These are phyloP conservation scores for Ophiocordyceps camponoti-saundersi DNA, from an alignment of 2,329 filamentous ascomycete genomes.

Conservation along the genomic window DNA sequence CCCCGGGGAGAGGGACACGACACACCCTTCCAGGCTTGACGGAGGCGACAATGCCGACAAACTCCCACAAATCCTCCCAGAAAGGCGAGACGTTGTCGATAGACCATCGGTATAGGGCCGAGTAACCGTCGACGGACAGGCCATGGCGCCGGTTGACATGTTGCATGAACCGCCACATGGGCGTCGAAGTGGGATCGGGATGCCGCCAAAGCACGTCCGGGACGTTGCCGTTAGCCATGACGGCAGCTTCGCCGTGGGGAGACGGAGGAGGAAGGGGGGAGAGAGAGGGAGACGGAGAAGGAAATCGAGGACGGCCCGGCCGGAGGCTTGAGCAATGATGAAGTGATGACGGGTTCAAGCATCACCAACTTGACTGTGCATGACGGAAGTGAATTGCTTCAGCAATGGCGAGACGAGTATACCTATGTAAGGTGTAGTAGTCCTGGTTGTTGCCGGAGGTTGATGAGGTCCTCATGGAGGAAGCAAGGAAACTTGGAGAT, in stretches of 20 bases:
- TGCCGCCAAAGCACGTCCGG: slow-evolving; percentile 53
- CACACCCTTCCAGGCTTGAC: slow-evolving; percentile 40
- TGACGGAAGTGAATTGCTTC: no score
- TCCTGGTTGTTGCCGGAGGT: no score
- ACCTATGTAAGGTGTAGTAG: no score
- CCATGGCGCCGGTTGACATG: slow-evolving; percentile 50
- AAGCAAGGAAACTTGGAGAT: neutral
- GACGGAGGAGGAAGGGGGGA: neutral
- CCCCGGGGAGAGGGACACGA: neutral
- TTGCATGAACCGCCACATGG: slow-evolving; percentile 56
- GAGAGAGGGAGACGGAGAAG: neutral
- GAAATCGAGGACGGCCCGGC: neutral
- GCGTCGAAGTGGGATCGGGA: slow-evolving; percentile 45
- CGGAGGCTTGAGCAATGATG: neutral
- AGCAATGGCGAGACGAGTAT: no score
- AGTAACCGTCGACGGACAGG: slow-evolving; percentile 47
- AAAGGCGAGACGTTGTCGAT: slow-evolving; percentile 58
- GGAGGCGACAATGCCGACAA: slow-evolving; percentile 58
- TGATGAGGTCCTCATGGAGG: no score
- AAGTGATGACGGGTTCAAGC: neutral
- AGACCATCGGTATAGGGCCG: slow-evolving; percentile 74
- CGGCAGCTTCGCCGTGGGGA: neutral
- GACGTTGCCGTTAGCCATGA: slow-evolving; percentile 4
- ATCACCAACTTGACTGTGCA: neutral
- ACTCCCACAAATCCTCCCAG: slow-evolving; percentile 77